phyloP scores from a whole-genome alignment of 2,329 filamentous ascomycete genomes.

The Phialophora chinensis region DNA sequence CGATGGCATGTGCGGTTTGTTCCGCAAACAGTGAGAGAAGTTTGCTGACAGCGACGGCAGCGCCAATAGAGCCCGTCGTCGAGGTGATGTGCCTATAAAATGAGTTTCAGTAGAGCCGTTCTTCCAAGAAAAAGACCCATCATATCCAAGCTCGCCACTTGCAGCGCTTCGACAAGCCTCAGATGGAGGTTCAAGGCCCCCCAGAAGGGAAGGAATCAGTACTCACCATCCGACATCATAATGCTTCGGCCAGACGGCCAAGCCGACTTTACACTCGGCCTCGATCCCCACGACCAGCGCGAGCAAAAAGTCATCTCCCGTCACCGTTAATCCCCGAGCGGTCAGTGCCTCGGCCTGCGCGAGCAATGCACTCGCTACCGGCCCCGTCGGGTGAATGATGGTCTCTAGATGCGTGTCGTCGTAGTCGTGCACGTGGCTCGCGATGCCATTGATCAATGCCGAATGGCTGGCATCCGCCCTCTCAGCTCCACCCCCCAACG shows the following conservation, averaged over 20 bases:
- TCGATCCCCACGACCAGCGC: conserved; percentile 61
- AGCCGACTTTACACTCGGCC: conserved; percentile 58
- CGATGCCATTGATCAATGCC: conserved; percentile 61
- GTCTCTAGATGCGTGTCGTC: conserved; percentile 63
- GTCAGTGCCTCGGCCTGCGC: conserved; percentile 54
- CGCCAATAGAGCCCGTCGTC: conserved; percentile 59
- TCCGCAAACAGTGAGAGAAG: conserved; percentile 50
- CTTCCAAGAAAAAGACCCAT: background rate
- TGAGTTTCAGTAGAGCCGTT: background rate
- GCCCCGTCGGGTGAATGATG: conserved; percentile 62
- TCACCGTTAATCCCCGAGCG: conserved; percentile 40
- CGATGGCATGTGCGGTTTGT: conserved; percentile 58
- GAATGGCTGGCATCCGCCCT: conserved; percentile 46
- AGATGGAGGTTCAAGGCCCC: background rate
- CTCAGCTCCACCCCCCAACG: background rate
- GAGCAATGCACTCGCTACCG: conserved; percentile 58
- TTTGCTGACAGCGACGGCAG: conserved; percentile 59
- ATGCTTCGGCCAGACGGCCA: conserved; percentile 60
- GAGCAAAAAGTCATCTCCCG: conserved; percentile 57
- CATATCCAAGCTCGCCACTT: background rate
- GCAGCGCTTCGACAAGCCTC: background rate
- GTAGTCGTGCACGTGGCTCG: conserved; percentile 63
- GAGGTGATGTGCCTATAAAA: conserved; percentile 56
- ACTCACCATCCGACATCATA: conserved; percentile 60
- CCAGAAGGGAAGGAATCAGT: background rate